Evolutionary conservation across 1,139 yeast species (phyloP).

Genomic region (Kodamaea fungicola): DNA sequence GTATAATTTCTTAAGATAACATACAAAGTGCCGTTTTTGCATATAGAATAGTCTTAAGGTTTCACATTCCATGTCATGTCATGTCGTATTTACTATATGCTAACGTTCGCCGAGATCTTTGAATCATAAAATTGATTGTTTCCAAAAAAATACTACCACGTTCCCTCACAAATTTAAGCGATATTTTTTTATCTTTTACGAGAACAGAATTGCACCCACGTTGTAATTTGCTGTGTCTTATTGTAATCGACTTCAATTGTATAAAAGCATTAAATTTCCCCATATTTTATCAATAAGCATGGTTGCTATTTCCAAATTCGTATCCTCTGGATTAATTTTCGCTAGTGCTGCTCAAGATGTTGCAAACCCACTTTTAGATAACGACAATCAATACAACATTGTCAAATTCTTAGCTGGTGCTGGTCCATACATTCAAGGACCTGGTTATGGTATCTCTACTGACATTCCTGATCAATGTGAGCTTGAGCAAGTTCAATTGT

Average conservation of each 20-base stretch:
- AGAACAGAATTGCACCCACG: neutral
- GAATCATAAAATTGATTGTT: no score
- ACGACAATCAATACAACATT: conserved; percentile 30
- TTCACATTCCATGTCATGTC: no score
- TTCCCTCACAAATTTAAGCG: no score
- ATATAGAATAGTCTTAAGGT: no score
- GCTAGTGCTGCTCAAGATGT: conserved; percentile 14
- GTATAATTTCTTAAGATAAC: no score
- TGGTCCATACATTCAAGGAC: conserved; percentile 41
- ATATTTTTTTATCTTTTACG: no score
- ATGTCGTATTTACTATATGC: no score
- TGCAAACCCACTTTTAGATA: conserved; percentile 24
- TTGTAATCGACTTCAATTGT: neutral
- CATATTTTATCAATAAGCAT: conserved; percentile 1
- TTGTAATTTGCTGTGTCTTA: neutral
- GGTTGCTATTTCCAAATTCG: conserved; percentile 8
- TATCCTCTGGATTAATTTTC: conserved; percentile 7
- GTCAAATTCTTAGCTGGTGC: conserved; percentile 41
- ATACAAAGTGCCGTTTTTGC: no score
- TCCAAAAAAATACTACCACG: no score
- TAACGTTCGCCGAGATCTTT: no score
- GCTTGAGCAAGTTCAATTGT: conserved; percentile 57
- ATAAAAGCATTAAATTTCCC: neutral
- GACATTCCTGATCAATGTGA: conserved; percentile 47
- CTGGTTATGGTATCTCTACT: conserved; percentile 43